Evolutionary conservation across 768 basidiomycete species (phyloP), one percentile per base, ranked within the genome.

Genomic region (Podaxis sp.): DNA sequence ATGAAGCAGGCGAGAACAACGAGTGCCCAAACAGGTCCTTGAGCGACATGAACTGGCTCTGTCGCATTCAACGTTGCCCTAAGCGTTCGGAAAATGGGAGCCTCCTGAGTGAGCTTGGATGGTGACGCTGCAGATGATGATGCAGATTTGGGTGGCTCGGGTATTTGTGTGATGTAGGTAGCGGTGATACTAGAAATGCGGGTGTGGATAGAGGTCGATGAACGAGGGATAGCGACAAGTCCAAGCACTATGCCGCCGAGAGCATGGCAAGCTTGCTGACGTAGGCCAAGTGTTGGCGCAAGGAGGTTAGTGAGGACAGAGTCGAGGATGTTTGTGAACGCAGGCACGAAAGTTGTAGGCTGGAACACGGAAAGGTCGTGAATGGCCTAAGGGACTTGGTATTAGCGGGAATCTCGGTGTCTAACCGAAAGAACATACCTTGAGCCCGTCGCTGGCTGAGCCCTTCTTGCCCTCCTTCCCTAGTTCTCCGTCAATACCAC

Each of bases 401-500:
- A 47, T 66, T 52, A 59, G 38, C 13, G 3, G 23, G 32, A 51
- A 48, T 28, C 47, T 14, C 58, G 47, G 27, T 27, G 44, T 59
- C 51, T 63, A 57, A 63, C 36, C 38, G 44, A 46, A 52, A 58
- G 55, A 57, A 69, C 72, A 65, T 68, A 88, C 91, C 81, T 87
- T 90, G 50, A 92, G 78, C 21, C 89, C 90, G 70, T 94, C 91
- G 36, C 81, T 88, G 1, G 79, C 81, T 3, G 91, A 85, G 0
- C 92, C 92, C 67, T 91, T 93, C 77, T 93, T 93, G 9, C 92
- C 92, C 70, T 94, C 92, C 69, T 90, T 91, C 4, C 92, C 92
- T 13, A 93, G 81, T 63, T 93, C 88, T 5, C 92, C 92, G 57
- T 90, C 88, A 61, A 94, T 81, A 25, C 88, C 92, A 47, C 91